These are phyloP conservation scores for Carallia pectinifolia DNA, from an alignment of 345 rosid species.

Conservation along the genomic window DNA sequence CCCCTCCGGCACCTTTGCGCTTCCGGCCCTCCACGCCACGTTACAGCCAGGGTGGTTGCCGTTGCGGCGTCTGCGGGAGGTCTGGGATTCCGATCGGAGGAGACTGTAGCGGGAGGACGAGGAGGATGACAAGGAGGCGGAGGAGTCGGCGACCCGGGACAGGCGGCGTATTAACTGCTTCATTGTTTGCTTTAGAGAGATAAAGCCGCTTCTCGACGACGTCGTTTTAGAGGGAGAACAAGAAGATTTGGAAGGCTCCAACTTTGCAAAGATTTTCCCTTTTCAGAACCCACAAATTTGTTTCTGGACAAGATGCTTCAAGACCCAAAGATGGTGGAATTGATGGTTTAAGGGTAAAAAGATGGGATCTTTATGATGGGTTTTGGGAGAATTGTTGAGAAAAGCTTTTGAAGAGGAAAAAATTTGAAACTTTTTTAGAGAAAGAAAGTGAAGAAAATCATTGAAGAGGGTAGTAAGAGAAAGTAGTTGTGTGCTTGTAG, in stretches of 20 bases:
- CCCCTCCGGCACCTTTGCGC: constrained; percentile 62
- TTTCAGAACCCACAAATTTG: not conserved
- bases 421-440: not conserved
- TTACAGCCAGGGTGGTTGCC: not conserved
- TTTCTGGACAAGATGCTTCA: not conserved
- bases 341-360: not conserved
- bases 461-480: not conserved
- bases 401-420: too few species aligned
- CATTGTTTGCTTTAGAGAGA: constrained; percentile 35
- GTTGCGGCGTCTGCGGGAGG: constrained; percentile 14
- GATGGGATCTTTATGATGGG: not conserved
- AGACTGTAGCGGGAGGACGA: constrained; percentile 59
- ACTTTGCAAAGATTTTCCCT: too few species aligned
- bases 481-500: not conserved
- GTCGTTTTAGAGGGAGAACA: too few species aligned
- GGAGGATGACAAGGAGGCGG: too few species aligned
- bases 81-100: constrained; percentile 50
- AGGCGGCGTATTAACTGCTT: constrained; percentile 87
- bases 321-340: not conserved
- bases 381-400: not conserved
- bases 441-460: not conserved
- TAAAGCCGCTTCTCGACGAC: not conserved
- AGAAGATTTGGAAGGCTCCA: too few species aligned
- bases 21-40: constrained; percentile 25
- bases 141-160: constrained; percentile 82